Conservation (phyloP, 306 rosid genomes). For the Pueraria montana region DNA sequence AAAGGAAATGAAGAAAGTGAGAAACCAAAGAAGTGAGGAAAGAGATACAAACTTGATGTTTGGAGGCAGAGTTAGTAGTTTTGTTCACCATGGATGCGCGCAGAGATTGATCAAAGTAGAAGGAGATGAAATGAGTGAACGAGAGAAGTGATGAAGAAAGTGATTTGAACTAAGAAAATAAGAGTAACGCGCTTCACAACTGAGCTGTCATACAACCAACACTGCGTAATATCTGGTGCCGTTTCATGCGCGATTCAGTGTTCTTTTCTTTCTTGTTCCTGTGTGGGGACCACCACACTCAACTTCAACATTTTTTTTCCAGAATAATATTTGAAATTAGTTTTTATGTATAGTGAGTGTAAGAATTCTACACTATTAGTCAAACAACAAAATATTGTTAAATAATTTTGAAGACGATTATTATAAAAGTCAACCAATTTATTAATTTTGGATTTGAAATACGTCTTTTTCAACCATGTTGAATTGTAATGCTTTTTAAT, state of each 20-base stretch:
- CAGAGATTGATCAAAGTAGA: constrained; percentile 3
- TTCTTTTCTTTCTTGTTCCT: neutral
- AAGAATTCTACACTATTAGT: neutral
- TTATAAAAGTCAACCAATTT: neutral
- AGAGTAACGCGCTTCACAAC: neutral
- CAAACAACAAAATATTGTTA: neutral
- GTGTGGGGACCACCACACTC: neutral
- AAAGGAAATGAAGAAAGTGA: neutral
- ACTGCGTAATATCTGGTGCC: neutral
- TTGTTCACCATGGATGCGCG: constrained; percentile 55
- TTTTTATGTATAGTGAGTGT: neutral
- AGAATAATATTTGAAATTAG: neutral
- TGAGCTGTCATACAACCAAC: neutral
- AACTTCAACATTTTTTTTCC: neutral
- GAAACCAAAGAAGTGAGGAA: neutral
- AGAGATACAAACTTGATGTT: constrained; percentile 59
- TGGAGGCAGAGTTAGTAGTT: constrained; percentile 47
- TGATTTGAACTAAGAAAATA: neutral
- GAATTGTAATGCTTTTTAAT: neutral
- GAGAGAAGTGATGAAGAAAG: too few species aligned
- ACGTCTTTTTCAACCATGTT: neutral
- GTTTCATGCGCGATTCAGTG: neutral
- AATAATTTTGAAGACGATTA: neutral
- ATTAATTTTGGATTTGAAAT: neutral
- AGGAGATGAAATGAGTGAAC: neutral